A percentile compares a stretch with the other conserved stretches of the same genome.
These are phyloP conservation scores for Epichloe coenophiala DNA, from an alignment of 2,329 filamentous ascomycete species.

Conservation along the genomic window DNA sequence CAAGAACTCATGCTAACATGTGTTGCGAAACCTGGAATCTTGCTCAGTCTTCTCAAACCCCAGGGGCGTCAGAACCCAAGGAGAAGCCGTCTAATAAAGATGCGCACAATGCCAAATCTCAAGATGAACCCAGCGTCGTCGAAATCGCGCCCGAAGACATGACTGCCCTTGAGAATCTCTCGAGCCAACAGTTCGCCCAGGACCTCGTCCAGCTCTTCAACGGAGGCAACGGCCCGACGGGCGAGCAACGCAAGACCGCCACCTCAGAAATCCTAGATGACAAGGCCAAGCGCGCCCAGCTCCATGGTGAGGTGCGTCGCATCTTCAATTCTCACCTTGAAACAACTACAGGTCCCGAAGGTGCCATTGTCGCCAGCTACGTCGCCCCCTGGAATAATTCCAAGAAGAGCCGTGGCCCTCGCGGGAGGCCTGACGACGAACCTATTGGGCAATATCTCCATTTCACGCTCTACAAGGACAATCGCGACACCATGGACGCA, in stretches of 20 bases:
- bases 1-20: neutral
- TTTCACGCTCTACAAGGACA: conserved; percentile 91
- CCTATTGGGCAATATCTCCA: conserved; percentile 64
- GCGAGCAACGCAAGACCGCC: conserved; percentile 19
- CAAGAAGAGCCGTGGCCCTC: conserved; percentile 15
- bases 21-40: neutral
- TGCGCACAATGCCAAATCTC: conserved; percentile 8
- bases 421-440: conserved; percentile 16
- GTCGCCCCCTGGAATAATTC: conserved; percentile 34
- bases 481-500: conserved; percentile 91
- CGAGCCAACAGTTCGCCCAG: conserved; percentile 25
- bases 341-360: conserved; percentile 47
- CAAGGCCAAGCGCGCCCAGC: conserved; percentile 28
- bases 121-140: conserved; percentile 6
- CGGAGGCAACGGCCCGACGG: conserved; percentile 17
- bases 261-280: conserved; percentile 30
- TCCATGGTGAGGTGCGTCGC: conserved; percentile 55
- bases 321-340: conserved; percentile 71
- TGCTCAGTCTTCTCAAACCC: conserved; percentile 9
- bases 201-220: conserved; percentile 29
- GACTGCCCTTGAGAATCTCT: conserved; percentile 23
- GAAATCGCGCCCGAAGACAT: conserved; percentile 21
- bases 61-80: conserved; percentile 3
- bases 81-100: neutral
- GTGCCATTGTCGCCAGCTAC: conserved; percentile 53